A percentile compares a stretch with the other conserved stretches of the same genome.
These are phyloP conservation scores for Nannizziopsis barbatae DNA, from an alignment of 2,329 filamentous ascomycete species.

Conservation along the genomic window DNA sequence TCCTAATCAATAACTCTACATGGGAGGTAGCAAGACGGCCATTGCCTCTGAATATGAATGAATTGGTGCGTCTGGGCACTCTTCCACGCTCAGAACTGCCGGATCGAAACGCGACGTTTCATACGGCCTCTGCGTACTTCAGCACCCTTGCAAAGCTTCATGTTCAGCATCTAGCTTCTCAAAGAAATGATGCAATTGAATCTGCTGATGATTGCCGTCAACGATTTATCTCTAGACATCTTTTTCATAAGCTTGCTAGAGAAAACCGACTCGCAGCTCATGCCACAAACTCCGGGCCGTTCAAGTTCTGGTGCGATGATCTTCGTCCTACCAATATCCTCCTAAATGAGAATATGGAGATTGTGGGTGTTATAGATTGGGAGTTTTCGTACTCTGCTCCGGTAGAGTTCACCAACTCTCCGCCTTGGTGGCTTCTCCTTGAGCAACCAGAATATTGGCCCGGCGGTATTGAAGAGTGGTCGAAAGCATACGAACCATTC, in stretches of 20 bases:
- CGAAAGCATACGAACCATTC: constrained; percentile 19
- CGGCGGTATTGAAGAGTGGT: constrained; percentile 18
- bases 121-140: constrained; percentile 12
- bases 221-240: constrained; percentile 35
- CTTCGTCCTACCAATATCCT: constrained; percentile 22
- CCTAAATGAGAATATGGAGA: constrained; percentile 15
- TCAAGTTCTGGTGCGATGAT: constrained; percentile 22
- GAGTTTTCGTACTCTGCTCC: constrained; percentile 22
- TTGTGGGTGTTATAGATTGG: constrained; percentile 22
- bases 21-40: constrained; percentile 28
- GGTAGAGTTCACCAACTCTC: constrained; percentile 17
- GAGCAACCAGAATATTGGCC: constrained; percentile 18
- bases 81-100: constrained; percentile 16
- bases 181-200: constrained; percentile 32
- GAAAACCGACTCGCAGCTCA: constrained; percentile 11
- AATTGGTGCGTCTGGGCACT: constrained; percentile 23
- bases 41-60: constrained; percentile 36
- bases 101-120: constrained; percentile 8
- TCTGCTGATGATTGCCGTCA: constrained; percentile 33
- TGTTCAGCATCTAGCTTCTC: constrained; percentile 27
- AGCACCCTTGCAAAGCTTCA: constrained; percentile 12
- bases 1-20: constrained; percentile 15
- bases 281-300: constrained; percentile 15
- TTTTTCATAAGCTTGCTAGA: constrained; percentile 31
- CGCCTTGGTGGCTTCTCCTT: constrained; percentile 22